Conservation (phyloP, 805 yeast genomes). For the Teunomyces cretensis region DNA sequence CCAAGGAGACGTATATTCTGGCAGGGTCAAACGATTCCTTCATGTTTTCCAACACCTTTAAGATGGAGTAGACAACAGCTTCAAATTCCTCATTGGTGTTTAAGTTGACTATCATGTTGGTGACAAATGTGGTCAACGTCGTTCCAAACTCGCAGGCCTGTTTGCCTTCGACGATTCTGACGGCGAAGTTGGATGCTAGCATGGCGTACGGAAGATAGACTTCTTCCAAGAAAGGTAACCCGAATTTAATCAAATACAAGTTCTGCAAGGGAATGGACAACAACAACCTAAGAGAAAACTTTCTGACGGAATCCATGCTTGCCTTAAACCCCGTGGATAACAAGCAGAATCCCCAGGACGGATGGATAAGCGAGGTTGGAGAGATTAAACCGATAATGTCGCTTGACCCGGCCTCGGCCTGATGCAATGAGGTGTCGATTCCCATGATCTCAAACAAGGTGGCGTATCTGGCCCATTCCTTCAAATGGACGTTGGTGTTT, state of each 20-base stretch:
- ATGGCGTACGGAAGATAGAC: conserved; percentile 58
- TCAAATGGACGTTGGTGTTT: conserved; percentile 28
- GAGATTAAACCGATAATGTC: conserved; percentile 60
- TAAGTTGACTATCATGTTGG: conserved; percentile 31
- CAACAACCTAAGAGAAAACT: conserved; percentile 56
- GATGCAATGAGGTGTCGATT: conserved; percentile 82
- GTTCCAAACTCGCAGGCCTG: conserved; percentile 60
- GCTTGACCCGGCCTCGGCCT: conserved; percentile 70
- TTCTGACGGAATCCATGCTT: conserved; percentile 74
- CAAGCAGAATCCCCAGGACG: conserved; percentile 73
- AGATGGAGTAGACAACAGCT: conserved; percentile 24
- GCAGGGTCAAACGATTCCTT: conserved; percentile 68
- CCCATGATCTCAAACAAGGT: conserved; percentile 80
- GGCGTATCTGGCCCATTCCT: conserved; percentile 69
- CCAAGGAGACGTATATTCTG: conserved; percentile 57
- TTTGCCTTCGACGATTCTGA: conserved; percentile 28
- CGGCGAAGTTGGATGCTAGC: conserved; percentile 61
- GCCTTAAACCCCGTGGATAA: conserved; percentile 75
- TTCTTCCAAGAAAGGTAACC: conserved; percentile 44
- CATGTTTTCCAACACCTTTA: conserved; percentile 48
- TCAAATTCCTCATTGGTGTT: conserved; percentile 20
- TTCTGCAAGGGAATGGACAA: conserved; percentile 50
- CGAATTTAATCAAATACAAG: conserved; percentile 35
- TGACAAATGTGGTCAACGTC: conserved; percentile 46
- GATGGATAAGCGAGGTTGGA: conserved; percentile 51